phyloP scores from a whole-genome alignment of 345 rosid genomes.

The Triadica sebifera region DNA sequence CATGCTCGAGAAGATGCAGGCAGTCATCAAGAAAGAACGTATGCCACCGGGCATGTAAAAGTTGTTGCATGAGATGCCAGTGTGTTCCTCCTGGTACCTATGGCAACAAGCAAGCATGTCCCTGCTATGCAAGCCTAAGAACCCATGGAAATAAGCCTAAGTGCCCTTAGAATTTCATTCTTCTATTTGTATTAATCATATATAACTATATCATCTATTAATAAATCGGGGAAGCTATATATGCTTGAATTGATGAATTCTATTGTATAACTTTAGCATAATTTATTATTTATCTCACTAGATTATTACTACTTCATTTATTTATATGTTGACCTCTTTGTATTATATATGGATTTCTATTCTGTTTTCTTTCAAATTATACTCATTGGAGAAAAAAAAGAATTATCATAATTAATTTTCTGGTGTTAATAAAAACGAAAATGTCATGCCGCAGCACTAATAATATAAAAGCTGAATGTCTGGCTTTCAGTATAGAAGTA shows the following conservation, averaged over 20 bases:
- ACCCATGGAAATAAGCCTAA: slow-evolving; percentile 9
- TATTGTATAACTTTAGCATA: neutral
- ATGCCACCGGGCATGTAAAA: slow-evolving; percentile 23
- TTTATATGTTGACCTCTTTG: neutral
- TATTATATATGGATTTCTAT: neutral
- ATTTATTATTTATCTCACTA: neutral
- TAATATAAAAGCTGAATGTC: no score
- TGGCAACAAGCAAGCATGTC: slow-evolving; percentile 26
- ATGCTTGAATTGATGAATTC: neutral
- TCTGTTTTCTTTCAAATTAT: no score
- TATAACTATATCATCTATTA: no score
- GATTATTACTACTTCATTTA: neutral
- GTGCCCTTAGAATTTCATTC: slow-evolving; percentile 17
- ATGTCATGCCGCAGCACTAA: no score
- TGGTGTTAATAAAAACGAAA: no score
- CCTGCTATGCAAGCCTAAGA: slow-evolving; percentile 24
- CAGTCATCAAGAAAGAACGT: slow-evolving; percentile 25
- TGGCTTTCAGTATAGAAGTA: no score
- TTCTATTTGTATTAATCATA: neutral
- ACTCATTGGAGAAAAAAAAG: no score
- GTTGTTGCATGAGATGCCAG: slow-evolving; percentile 19
- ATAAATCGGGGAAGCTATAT: neutral
- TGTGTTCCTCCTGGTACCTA: slow-evolving; percentile 29
- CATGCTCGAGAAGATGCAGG: slow-evolving; percentile 27
- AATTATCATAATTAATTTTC: no score